Conservation (phyloP, 345 rosid species). For the Eucalyptus erythrocorys region DNA sequence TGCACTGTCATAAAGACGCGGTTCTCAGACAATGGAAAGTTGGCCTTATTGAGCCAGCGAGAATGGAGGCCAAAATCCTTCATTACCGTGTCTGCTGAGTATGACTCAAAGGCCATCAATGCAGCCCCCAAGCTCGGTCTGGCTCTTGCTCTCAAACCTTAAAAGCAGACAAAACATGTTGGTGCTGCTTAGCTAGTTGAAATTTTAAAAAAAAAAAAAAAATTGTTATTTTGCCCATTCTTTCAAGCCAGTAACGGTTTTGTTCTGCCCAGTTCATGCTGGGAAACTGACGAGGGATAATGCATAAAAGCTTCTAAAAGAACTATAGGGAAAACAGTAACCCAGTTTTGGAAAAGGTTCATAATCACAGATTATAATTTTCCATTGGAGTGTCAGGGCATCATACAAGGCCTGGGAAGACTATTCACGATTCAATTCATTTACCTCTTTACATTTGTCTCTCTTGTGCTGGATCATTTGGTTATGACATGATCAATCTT, state of each 20-base stretch:
- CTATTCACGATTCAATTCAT: background rate
- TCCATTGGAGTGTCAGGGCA: background rate
- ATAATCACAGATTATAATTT: background rate
- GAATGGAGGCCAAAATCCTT: conserved; percentile 82
- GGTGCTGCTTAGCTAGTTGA: background rate
- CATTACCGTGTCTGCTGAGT: conserved; percentile 58
- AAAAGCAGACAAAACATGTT: conserved; percentile 1
- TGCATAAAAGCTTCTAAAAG: background rate
- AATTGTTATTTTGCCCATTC: background rate
- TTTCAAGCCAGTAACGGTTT: background rate
- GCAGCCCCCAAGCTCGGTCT: conserved; percentile 64
- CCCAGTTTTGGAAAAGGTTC: conserved; percentile 17
- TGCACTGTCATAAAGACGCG: conserved; percentile 48
- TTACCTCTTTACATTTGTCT: background rate
- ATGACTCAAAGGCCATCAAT: conserved; percentile 40
- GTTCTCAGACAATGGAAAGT: conserved; percentile 47
- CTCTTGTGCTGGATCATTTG: background rate
- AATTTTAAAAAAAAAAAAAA: too few species aligned
- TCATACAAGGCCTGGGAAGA: background rate
- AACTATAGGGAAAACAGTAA: conserved; percentile 1
- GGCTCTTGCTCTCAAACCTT: conserved; percentile 70
- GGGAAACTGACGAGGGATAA: background rate
- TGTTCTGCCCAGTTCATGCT: background rate
- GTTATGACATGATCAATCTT: background rate
- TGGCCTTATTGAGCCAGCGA: conserved; percentile 47